Conservation (phyloP, 495 filamentous ascomycete species). For the Gamarada debralockiae region DNA sequence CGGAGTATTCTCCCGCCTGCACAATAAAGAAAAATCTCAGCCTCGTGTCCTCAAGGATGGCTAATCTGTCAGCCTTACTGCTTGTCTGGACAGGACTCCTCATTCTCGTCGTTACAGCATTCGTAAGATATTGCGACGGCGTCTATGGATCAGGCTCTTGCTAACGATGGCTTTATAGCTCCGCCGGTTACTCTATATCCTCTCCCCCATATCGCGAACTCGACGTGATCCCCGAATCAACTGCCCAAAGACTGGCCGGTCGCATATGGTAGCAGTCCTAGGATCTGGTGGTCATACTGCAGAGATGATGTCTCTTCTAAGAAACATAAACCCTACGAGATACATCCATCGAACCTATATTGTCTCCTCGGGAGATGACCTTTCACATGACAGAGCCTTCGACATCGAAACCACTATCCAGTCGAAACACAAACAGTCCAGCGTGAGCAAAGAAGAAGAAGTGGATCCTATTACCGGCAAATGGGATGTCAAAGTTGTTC, state of each 20-base stretch:
- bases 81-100: conserved; percentile 8
- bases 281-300: conserved; percentile 93
- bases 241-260: conserved; percentile 32
- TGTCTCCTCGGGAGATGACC: conserved; percentile 68
- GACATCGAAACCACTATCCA: conserved; percentile 52
- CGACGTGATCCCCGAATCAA: conserved; percentile 9
- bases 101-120: conserved; percentile 13
- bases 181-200: conserved; percentile 48
- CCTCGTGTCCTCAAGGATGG: conserved; percentile 24
- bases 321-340: conserved; percentile 34
- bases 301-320: conserved; percentile 84
- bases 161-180: conserved; percentile 30
- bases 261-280: conserved; percentile 77
- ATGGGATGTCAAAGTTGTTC: conserved; percentile 45
- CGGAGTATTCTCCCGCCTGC: background rate
- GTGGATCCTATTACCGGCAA: conserved; percentile 26
- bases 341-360: conserved; percentile 78
- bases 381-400: conserved; percentile 63
- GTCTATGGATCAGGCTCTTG: background rate
- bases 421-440: conserved; percentile 21
- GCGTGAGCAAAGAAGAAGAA: conserved; percentile 17
- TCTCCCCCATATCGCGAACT: conserved; percentile 28
- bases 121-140: conserved; percentile 11
- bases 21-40: background rate
- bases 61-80: conserved; percentile 14